Evolutionary conservation across 139 green algal species (phyloP), one percentile per base, ranked within the genome.

Genomic region (Pseudopediastrum boryanum): DNA sequence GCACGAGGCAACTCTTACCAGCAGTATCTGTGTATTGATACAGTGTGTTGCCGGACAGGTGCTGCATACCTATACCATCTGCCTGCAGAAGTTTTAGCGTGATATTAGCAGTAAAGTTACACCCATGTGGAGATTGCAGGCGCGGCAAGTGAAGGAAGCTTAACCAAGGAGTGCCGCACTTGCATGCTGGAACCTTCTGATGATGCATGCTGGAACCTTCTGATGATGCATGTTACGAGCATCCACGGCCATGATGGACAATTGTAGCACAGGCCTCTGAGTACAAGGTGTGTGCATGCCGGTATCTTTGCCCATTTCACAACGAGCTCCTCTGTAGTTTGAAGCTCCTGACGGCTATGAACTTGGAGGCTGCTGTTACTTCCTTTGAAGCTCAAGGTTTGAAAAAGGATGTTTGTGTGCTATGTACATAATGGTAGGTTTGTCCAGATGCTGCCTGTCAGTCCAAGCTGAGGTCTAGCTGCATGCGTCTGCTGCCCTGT

Each of bases 401-500:
- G n/a, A n/a, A n/a, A n/a, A n/a, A n/a, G n/a, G n/a, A n/a, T n/a
- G n/a, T n/a, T n/a, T n/a, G n/a, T n/a, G n/a, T n/a, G n/a, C n/a
- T n/a, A n/a, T 68, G 72, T 71, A 9, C 1, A 8, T 13, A 2
- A 19, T 19, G 2, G 33, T 38, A 71, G 62, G 62, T 71, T 35
- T 71, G 62, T 38, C 31, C 36, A 35, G 36, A 44, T 13, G 39
- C 13, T 4, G 35, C 16, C 42, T 80, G 73, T 27, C n/a, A 61
- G n/a, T 4, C 21, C 5, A 19, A 38, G 63, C 41, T 80, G 29
- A 31, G 9, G 1, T 6, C 46, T 23, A 31, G 42, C 21, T 80
- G 73, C 73, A 80, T 35, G 12, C 50, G 38, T 43, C 73, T 52
- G 31, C 43, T 80, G 59, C 41, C 73, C 5, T 80, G 73, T 16